phyloP scores from a whole-genome alignment of 352 stramenopile genomes.

The Globisporangium megalacanthum region DNA sequence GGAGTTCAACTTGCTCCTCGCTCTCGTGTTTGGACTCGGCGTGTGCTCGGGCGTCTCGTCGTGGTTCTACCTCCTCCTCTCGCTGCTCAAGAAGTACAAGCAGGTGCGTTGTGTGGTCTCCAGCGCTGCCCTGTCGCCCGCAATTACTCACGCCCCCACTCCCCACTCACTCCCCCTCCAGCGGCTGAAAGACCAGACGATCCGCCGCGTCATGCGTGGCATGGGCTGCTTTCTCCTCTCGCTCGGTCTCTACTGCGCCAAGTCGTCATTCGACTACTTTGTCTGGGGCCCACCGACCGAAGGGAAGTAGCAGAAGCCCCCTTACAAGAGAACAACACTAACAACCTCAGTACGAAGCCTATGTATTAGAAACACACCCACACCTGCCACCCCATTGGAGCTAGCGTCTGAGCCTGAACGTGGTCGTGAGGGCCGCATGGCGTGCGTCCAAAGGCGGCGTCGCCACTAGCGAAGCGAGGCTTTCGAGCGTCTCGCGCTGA shows the following conservation, averaged over 20 bases:
- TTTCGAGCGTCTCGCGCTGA: conserved; percentile 39
- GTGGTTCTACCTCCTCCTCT: conserved; percentile 86
- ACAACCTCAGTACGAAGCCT: neutral
- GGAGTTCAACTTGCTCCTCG: conserved; percentile 81
- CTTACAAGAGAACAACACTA: neutral
- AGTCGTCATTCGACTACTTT: conserved; percentile 85
- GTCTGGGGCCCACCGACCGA: conserved; percentile 24
- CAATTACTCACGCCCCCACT: neutral
- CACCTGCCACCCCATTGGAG: neutral
- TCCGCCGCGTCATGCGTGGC: conserved; percentile 75
- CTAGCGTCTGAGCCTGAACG: conserved; percentile 7
- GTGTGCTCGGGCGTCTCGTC: conserved; percentile 83
- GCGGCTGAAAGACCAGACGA: conserved; percentile 82
- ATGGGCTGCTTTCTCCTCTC: conserved; percentile 82
- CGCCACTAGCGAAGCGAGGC: conserved; percentile 24
- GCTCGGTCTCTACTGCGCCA: conserved; percentile 73
- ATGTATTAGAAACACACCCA: conserved; percentile 12
- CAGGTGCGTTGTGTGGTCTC: conserved; percentile 30
- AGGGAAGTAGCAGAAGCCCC: conserved; percentile 1
- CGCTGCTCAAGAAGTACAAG: conserved; percentile 88
- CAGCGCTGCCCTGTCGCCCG: neutral
- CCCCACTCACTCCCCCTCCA: conserved; percentile 17
- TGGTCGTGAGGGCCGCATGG: conserved; percentile 7
- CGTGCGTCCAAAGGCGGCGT: neutral
- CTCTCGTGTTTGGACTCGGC: conserved; percentile 77